Evolutionary conservation across 192 early-diverging fungal species (phyloP).

Genomic region (Coemansia sp.): DNA sequence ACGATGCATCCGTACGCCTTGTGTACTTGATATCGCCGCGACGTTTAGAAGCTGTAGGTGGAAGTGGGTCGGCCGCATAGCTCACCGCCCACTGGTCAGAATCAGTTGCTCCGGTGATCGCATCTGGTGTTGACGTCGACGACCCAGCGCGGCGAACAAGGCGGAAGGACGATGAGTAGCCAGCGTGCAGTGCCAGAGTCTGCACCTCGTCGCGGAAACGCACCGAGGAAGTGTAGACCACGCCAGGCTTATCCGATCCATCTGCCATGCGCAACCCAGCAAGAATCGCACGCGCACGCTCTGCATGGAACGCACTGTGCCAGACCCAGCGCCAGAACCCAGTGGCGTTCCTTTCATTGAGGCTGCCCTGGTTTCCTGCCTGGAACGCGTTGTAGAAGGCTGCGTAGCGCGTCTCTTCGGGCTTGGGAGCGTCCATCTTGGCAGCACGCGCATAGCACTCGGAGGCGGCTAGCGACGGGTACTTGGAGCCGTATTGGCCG

Average conservation of each 20-base stretch:
- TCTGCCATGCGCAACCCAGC: slow-evolving; percentile 18
- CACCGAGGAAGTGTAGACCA: slow-evolving; percentile 10
- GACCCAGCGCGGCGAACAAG: background rate
- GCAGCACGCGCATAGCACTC: slow-evolving; percentile 4
- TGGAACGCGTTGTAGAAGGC: slow-evolving; percentile 6
- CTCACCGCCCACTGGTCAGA: slow-evolving; percentile 22
- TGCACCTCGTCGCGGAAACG: slow-evolving; percentile 40
- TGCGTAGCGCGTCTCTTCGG: background rate
- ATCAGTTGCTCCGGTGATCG: background rate
- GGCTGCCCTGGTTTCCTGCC: background rate
- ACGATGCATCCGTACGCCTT: slow-evolving; percentile 24
- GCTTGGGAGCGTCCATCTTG: slow-evolving; percentile 4
- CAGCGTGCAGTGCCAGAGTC: slow-evolving; percentile 31
- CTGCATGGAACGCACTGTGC: slow-evolving; percentile 7
- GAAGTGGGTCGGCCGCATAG: slow-evolving; percentile 11
- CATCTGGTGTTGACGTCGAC: background rate
- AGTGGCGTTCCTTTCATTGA: background rate
- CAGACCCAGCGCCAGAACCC: slow-evolving; percentile 25
- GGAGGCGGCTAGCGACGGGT: background rate
- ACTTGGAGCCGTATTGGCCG: slow-evolving; percentile 2
- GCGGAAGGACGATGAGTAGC: slow-evolving; percentile 35
- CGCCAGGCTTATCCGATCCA: background rate
- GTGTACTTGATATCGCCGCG: slow-evolving; percentile 25
- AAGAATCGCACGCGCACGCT: slow-evolving; percentile 16
- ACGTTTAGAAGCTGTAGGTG: slow-evolving; percentile 7